Evolutionary conservation across 2,329 filamentous ascomycete genomes (phyloP).

Genomic region (Hymenoscyphus scutula): DNA sequence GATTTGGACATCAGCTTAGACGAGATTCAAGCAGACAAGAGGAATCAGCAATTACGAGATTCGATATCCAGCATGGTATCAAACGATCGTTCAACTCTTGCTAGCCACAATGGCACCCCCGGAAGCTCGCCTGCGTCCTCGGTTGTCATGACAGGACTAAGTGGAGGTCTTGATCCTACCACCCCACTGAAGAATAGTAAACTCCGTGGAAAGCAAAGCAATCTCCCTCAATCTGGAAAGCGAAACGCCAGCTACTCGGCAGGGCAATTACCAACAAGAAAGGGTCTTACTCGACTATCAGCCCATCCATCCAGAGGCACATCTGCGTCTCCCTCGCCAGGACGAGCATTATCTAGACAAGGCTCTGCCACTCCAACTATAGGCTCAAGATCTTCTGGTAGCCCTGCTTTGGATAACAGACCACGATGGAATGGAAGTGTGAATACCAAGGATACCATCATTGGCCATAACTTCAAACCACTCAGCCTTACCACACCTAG

Average conservation of each 20-base stretch:
- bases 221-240: constrained; percentile 45
- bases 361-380: constrained; percentile 51
- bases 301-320: constrained; percentile 42
- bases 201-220: constrained; percentile 28
- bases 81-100: constrained; percentile 46
- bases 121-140: constrained; percentile 65
- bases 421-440: constrained; percentile 72
- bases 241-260: constrained; percentile 45
- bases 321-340: constrained; percentile 34
- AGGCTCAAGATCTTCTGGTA: constrained; percentile 44
- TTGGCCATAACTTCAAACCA: constrained; percentile 67
- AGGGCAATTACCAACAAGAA: constrained; percentile 40
- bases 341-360: constrained; percentile 37
- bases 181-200: constrained; percentile 35
- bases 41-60: constrained; percentile 77
- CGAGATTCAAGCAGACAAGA: constrained; percentile 62
- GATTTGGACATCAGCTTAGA: constrained; percentile 75
- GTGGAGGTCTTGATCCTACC: constrained; percentile 37
- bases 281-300: constrained; percentile 36
- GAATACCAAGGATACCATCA: constrained; percentile 60
- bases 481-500: constrained; percentile 49
- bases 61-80: constrained; percentile 84
- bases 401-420: constrained; percentile 50
- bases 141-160: constrained; percentile 53
- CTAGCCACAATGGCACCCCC: constrained; percentile 47